These are phyloP conservation scores for Hygrophoropsis aurantiaca DNA, from an alignment of 768 basidiomycete genomes.

Conservation along the genomic window DNA sequence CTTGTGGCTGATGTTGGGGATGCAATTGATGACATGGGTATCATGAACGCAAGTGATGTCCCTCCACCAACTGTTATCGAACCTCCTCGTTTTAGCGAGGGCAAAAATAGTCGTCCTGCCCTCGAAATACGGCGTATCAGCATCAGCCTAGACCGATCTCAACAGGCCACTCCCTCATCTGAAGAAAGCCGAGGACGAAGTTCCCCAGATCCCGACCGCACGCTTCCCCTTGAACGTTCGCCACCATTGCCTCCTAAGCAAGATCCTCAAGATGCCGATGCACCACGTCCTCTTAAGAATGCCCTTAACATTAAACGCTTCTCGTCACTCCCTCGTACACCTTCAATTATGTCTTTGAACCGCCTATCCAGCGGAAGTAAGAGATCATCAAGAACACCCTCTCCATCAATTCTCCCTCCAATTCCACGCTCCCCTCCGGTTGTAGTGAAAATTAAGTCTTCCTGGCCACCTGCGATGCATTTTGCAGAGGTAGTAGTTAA, in stretches of 20 bases:
- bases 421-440: constrained; percentile 14
- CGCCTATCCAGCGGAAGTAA: constrained; percentile 21
- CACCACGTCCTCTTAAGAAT: constrained; percentile 20
- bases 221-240: constrained; percentile 18
- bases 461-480: constrained; percentile 67
- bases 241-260: constrained; percentile 31
- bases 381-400: constrained; percentile 22
- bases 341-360: constrained; percentile 50
- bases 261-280: constrained; percentile 19
- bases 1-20: constrained; percentile 36
- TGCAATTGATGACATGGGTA: constrained; percentile 39
- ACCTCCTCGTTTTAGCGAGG: constrained; percentile 36
- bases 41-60: constrained; percentile 29
- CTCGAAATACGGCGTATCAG: constrained; percentile 30
- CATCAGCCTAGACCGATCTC: constrained; percentile 12
- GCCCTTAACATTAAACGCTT: constrained; percentile 40
- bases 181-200: constrained; percentile 17
- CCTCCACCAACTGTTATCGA: constrained; percentile 41
- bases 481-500: constrained; percentile 61
- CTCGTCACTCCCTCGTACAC: constrained; percentile 65
- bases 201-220: constrained; percentile 18
- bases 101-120: constrained; percentile 19
- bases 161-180: constrained; percentile 9
- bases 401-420: constrained; percentile 35
- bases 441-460: constrained; percentile 32